phyloP scores from a whole-genome alignment of 306 rosid genomes.

The Arachis hypogaea region DNA sequence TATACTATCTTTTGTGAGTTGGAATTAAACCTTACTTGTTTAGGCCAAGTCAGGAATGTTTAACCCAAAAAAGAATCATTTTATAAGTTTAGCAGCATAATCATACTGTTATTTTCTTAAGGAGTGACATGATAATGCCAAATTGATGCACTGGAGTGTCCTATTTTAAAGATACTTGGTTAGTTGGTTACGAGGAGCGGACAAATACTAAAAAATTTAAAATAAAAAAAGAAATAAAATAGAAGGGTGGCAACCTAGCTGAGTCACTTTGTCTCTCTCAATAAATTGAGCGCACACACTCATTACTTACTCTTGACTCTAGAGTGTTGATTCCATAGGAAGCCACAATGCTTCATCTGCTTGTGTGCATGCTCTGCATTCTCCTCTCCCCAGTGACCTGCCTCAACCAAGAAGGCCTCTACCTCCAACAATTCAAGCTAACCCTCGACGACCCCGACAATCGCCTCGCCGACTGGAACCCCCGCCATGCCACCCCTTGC shows the following conservation, averaged over 20 bases:
- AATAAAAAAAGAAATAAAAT: not conserved
- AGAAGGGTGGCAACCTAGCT: constrained; percentile 24
- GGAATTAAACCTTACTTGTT: not conserved
- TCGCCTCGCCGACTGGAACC: constrained; percentile 63
- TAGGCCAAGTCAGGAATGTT: not conserved
- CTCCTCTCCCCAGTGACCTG: not conserved
- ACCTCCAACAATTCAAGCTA: constrained; percentile 58
- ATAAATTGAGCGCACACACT: constrained; percentile 32
- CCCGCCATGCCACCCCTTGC: constrained; percentile 64
- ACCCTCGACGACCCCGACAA: constrained; percentile 62
- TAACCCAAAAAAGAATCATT: not conserved
- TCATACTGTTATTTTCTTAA: not conserved
- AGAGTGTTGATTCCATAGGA: not conserved
- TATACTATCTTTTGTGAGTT: not conserved
- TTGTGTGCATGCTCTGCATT: constrained; percentile 18
- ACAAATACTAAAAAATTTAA: not conserved
- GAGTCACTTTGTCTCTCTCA: too few relatives aligned
- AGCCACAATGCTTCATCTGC: constrained; percentile 26
- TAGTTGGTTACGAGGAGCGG: not conserved
- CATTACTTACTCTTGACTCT: not conserved
- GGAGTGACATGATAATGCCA: not conserved
- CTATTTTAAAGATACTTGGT: not conserved
- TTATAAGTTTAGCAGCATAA: not conserved
- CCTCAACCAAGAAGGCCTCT: constrained; percentile 76
- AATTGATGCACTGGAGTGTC: not conserved